Evolutionary conservation across 148 eudicot genomes (phyloP).

Genomic region (Simmondsia chinensis): DNA sequence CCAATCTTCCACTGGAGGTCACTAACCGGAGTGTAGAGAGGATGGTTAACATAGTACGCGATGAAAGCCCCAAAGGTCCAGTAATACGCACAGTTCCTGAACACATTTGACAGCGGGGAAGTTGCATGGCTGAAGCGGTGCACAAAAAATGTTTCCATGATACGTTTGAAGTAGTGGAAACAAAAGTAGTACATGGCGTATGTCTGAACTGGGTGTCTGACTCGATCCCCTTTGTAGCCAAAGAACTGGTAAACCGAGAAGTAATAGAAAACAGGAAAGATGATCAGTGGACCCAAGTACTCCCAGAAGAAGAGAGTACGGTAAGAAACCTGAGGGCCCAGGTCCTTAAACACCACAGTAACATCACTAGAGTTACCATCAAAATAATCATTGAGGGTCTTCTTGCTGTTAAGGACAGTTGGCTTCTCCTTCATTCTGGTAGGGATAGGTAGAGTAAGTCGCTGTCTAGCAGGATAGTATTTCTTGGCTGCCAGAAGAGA

Average conservation of each 20-base stretch:
- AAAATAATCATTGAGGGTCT: slow-evolving; percentile 61
- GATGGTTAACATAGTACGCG: slow-evolving; percentile 89
- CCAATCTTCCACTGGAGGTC: slow-evolving; percentile 94
- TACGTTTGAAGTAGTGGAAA: slow-evolving; percentile 91
- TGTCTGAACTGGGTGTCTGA: slow-evolving; percentile 75
- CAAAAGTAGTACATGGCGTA: slow-evolving; percentile 93
- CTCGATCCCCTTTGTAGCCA: slow-evolving; percentile 75
- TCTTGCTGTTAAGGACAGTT: slow-evolving; percentile 52
- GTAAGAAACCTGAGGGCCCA: slow-evolving; percentile 92
- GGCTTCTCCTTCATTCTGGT: slow-evolving; percentile 83
- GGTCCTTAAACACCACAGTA: slow-evolving; percentile 80
- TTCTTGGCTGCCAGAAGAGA: slow-evolving; percentile 56
- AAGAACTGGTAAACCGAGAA: slow-evolving; percentile 56
- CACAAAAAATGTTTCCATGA: slow-evolving; percentile 91
- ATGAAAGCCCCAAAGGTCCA: slow-evolving; percentile 91
- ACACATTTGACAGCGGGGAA: slow-evolving; percentile 87
- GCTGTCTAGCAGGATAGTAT: slow-evolving; percentile 88
- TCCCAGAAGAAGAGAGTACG: slow-evolving; percentile 88
- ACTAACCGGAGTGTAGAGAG: slow-evolving; percentile 80
- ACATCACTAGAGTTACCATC: slow-evolving; percentile 41
- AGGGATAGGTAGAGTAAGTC: slow-evolving; percentile 80
- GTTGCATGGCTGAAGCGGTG: slow-evolving; percentile 99
- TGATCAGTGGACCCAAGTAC: slow-evolving; percentile 80
- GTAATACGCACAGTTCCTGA: slow-evolving; percentile 83
- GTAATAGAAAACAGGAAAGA: slow-evolving; percentile 84